A percentile compares a stretch with the other conserved stretches of the same genome.
Conservation (phyloP, 768 basidiomycete genomes). For the Pilatotrama ljubarskyi region DNA sequence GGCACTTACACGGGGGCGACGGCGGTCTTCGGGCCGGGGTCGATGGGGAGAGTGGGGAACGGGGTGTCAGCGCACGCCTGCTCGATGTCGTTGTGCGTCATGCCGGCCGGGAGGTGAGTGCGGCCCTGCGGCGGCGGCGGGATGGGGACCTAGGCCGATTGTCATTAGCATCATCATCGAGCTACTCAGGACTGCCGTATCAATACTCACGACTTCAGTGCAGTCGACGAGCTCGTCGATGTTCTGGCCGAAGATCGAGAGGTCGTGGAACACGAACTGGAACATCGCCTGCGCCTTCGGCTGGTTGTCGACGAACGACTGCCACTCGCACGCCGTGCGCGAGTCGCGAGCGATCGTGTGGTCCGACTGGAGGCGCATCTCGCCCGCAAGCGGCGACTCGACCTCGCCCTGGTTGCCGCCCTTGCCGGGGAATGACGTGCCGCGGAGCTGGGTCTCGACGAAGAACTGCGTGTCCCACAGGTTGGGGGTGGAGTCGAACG, state of each 20-base stretch:
- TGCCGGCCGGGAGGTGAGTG: conserved; percentile 10
- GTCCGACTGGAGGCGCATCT: conserved; percentile 37
- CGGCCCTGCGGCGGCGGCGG: conserved; percentile 4
- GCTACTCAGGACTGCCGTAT: background rate
- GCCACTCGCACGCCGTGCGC: conserved; percentile 36
- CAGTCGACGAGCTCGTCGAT: conserved; percentile 10
- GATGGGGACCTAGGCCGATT: background rate
- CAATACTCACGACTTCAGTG: conserved; percentile 7
- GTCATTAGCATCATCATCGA: background rate
- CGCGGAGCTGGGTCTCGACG: conserved; percentile 30
- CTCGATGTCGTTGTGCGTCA: conserved; percentile 9
- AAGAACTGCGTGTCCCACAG: conserved; percentile 32
- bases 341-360: conserved; percentile 31
- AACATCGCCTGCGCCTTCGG: conserved; percentile 8
- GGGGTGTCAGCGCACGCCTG: conserved; percentile 14
- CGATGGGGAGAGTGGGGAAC: conserved; percentile 11
- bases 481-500: conserved; percentile 30
- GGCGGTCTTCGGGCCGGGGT: conserved; percentile 9
- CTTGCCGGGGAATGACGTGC: conserved; percentile 28
- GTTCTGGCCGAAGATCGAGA: conserved; percentile 13
- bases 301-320: conserved; percentile 23
- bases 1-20: conserved; percentile 12
- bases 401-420: conserved; percentile 31
- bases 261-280: conserved; percentile 8
- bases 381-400: conserved; percentile 31